Evolutionary conservation across 2,329 filamentous ascomycete species (phyloP), one percentile per base, ranked within the genome.

Genomic region (Akanthomyces muscarius): DNA sequence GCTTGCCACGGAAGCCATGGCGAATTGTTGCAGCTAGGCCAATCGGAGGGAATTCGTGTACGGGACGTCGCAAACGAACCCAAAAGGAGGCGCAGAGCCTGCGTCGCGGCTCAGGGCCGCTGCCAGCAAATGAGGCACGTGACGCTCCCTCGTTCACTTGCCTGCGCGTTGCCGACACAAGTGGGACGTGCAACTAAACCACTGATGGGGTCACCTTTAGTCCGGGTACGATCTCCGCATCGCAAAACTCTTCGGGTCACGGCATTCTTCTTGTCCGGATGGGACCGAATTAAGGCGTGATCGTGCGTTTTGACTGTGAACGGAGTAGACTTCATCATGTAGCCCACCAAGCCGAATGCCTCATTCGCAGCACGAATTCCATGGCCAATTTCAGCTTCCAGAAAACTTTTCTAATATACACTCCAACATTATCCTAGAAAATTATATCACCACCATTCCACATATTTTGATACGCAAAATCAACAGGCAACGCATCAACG

Each of bases 361-460:
- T 16, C 38, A 41, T 11, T 41, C 38, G 14, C 38, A 41, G 38
- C 38, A 41, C 14, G 14, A 38, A 42, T n/a, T 55, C 18, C 10
- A n/a, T 28, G 38, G 28, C 23, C 21, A 44, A 38, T 44, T 4
- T 21, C 23, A 36, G 16, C 28, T n/a, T 33, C 48, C 18, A 3
- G 13, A 21, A 45, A n/a, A 10, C 42, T 45, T 21, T 16, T 14
- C 2, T 47, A 28, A 16, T 30, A 3, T 30, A 30, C 28, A 33
- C 18, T 6, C 16, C 5, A 36, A 14, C 4, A 23, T 52, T 36
- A 11, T 21, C 5, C 30, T 60, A 64, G 48, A 64, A 64, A 25
- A 64, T 64, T 7, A 64, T 64, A 61, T 64, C 63, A 16, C 63
- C 58, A 28, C 63, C 63, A 28, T 36, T 61, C 63, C 63, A 64